Percentiles rank a stretch among this genome's conserved stretches.
phyloP scores from a whole-genome alignment of 2,329 filamentous ascomycete genomes.

The Hypomyces perniciosus region DNA sequence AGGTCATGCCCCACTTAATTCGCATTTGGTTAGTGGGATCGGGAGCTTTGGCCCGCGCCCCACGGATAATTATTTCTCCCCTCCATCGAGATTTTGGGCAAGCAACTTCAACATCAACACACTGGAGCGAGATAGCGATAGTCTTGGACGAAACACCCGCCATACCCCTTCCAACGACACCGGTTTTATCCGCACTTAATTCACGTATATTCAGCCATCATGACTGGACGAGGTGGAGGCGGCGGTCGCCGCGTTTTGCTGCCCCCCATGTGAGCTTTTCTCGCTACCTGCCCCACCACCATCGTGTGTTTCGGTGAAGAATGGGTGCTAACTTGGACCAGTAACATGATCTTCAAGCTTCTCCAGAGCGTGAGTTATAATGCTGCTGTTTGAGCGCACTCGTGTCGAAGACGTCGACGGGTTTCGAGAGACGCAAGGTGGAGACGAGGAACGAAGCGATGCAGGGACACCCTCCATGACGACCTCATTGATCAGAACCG shows the following conservation, averaged over 20 bases:
- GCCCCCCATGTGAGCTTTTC: constrained; percentile 44
- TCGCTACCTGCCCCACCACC: constrained; percentile 2
- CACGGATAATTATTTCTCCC: not conserved
- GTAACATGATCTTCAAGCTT: constrained; percentile 62
- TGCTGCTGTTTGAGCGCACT: not conserved
- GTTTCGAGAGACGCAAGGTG: not conserved
- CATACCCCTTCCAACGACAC: not conserved
- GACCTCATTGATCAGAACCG: too few relatives aligned
- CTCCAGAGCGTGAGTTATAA: constrained; percentile 51
- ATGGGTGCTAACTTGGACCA: constrained; percentile 22
- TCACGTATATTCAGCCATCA: constrained; percentile 22
- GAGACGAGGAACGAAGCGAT: not conserved
- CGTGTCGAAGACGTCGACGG: not conserved
- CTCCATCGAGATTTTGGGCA: not conserved
- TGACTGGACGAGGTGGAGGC: constrained; percentile 56
- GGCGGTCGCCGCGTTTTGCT: constrained; percentile 55
- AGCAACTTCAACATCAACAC: not conserved
- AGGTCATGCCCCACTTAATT: not conserved
- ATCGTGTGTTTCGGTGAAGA: not conserved
- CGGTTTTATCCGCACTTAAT: not conserved
- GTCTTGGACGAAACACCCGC: not conserved
- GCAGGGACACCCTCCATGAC: too few relatives aligned
- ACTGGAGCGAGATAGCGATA: not conserved
- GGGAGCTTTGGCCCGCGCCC: not conserved
- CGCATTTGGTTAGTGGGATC: not conserved